phyloP scores from a whole-genome alignment of 306 rosid species.

The Glycyrrhiza uralensis region DNA sequence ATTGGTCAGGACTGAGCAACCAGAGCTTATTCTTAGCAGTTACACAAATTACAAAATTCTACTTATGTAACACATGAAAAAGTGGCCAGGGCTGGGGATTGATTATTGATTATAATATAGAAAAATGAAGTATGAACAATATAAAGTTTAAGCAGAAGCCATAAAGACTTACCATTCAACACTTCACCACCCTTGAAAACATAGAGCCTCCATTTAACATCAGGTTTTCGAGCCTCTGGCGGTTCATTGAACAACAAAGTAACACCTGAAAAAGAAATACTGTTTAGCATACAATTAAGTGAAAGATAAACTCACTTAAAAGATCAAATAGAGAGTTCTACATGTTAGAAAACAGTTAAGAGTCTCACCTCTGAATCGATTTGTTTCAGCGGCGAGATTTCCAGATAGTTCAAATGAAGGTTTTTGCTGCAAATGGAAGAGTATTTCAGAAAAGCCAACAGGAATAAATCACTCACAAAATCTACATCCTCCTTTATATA shows the following conservation, averaged over 20 bases:
- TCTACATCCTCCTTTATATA: background rate
- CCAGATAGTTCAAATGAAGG: slow-evolving; percentile 99
- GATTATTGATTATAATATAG: background rate
- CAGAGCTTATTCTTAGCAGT: background rate
- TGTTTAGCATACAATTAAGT: slow-evolving; percentile 10
- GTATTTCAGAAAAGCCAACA: slow-evolving; percentile 20
- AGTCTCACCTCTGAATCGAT: slow-evolving; percentile 75
- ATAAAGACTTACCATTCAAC: slow-evolving; percentile 59
- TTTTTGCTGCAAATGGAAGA: slow-evolving; percentile 59
- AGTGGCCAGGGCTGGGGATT: background rate
- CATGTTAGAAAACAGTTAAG: background rate
- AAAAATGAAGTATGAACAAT: background rate
- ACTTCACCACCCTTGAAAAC: slow-evolving; percentile 97
- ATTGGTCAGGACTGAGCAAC: slow-evolving; percentile 2
- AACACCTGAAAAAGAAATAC: slow-evolving; percentile 51
- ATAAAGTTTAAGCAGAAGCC: slow-evolving; percentile 4
- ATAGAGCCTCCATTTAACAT: slow-evolving; percentile 91
- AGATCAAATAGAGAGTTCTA: slow-evolving; percentile 7
- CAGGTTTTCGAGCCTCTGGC: slow-evolving; percentile 80
- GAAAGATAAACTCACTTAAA: background rate
- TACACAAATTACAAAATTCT: background rate
- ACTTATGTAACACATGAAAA: background rate
- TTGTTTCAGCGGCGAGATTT: slow-evolving; percentile 95
- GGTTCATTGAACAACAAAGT: slow-evolving; percentile 82
- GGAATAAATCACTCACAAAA: background rate